Evolutionary conservation across 2,329 filamentous ascomycete species (phyloP).

Genomic region (Colletotrichum caudatum): DNA sequence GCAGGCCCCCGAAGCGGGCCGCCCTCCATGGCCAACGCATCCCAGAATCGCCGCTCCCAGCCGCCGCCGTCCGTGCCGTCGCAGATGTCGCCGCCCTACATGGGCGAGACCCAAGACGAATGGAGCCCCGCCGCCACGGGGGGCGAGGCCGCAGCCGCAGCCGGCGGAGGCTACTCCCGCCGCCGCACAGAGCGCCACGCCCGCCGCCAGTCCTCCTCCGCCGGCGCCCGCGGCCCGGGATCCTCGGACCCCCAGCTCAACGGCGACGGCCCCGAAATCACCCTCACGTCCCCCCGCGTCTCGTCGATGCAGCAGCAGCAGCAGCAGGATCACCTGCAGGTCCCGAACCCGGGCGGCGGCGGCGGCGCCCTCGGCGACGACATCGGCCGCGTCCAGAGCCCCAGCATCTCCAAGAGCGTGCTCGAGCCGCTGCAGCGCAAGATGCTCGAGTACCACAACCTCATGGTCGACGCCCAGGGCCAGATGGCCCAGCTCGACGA

Average conservation of each 20-base stretch:
- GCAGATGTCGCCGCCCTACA: slow-evolving; percentile 36
- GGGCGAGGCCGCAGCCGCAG: too few species aligned
- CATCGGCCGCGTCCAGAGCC: slow-evolving; percentile 59
- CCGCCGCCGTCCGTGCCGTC: slow-evolving; percentile 29
- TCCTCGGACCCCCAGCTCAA: slow-evolving; percentile 20
- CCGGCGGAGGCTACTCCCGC: slow-evolving; percentile 32
- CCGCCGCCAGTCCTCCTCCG: slow-evolving; percentile 40
- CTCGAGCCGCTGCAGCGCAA: slow-evolving; percentile 60
- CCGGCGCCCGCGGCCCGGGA: slow-evolving; percentile 13
- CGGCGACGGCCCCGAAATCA: slow-evolving; percentile 19
- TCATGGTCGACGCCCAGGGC: slow-evolving; percentile 57
- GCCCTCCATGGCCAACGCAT: slow-evolving; percentile 36
- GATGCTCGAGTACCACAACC: slow-evolving; percentile 56
- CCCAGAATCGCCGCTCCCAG: slow-evolving; percentile 37
- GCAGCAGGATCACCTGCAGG: slow-evolving; percentile 9
- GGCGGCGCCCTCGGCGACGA: slow-evolving; percentile 43
- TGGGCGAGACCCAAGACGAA: slow-evolving; percentile 26
- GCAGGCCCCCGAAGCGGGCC: slow-evolving; percentile 34
- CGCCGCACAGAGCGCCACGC: slow-evolving; percentile 39
- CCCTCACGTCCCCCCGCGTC: neutral
- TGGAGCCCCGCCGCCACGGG: slow-evolving; percentile 31
- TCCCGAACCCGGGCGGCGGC: slow-evolving; percentile 6
- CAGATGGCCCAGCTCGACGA: slow-evolving; percentile 58
- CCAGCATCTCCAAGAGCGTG: slow-evolving; percentile 57
- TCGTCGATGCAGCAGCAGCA: slow-evolving; percentile 9